Evolutionary conservation across 164 flowering plant genomes (phyloP).

Genomic region (Umbilicus rupestris): DNA sequence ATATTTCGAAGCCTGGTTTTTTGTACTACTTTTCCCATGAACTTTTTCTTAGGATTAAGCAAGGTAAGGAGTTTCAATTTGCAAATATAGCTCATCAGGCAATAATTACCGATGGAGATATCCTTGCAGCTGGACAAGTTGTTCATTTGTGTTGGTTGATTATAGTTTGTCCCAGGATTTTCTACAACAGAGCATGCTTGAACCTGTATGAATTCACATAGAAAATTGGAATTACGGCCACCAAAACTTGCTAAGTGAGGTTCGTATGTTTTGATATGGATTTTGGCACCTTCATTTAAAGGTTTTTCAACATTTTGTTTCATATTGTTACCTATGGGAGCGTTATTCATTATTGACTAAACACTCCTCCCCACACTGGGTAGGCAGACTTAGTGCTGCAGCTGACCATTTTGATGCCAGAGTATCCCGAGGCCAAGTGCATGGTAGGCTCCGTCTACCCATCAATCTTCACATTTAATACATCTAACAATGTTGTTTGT

Average conservation of each 20-base stretch:
- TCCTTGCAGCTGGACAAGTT: too few relatives aligned
- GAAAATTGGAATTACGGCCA: too few relatives aligned
- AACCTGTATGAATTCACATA: too few relatives aligned
- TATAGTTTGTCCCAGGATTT: background rate
- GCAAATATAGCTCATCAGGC: background rate
- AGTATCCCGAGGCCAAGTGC: background rate
- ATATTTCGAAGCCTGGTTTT: background rate
- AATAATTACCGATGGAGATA: background rate
- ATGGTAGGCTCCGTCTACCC: background rate
- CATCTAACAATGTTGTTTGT: background rate
- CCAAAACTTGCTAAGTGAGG: too few relatives aligned
- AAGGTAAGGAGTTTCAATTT: background rate
- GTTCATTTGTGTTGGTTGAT: background rate
- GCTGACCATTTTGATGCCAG: background rate
- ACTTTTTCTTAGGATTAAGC: background rate
- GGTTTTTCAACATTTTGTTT: background rate
- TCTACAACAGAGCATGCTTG: too few relatives aligned
- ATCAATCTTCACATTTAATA: constrained; percentile 5
- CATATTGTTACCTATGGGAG: background rate
- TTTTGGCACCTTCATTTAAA: too few relatives aligned
- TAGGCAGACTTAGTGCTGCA: background rate
- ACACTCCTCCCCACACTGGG: background rate
- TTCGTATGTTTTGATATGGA: too few relatives aligned
- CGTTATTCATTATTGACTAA: background rate
- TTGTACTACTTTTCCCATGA: background rate